Conservation (phyloP, 2,329 filamentous ascomycete species). For the Diaporthe velutina region DNA sequence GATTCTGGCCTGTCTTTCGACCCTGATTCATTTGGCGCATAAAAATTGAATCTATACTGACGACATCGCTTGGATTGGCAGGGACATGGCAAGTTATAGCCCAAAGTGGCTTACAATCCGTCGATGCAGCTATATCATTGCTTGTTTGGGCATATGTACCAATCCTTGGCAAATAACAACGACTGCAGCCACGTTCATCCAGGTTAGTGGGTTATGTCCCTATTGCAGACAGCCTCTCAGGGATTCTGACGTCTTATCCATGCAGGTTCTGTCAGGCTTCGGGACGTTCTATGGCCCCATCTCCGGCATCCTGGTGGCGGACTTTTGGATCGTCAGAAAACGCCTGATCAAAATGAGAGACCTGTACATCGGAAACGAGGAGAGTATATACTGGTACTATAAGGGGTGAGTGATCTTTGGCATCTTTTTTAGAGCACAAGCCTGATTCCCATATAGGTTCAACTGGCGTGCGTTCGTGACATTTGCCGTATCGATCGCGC, state of each 20-base stretch:
- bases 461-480: constrained; percentile 41
- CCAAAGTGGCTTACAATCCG: constrained; percentile 33
- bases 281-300: constrained; percentile 43
- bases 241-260: constrained; percentile 5
- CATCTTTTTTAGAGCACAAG: neutral
- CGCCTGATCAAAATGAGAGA: constrained; percentile 42
- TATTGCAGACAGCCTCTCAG: too few species aligned
- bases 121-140: constrained; percentile 31
- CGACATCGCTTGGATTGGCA: neutral
- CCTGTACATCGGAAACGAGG: constrained; percentile 40
- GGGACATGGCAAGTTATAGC: constrained; percentile 31
- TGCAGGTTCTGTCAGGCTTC: constrained; percentile 41
- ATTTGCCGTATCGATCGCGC: constrained; percentile 31
- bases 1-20: neutral
- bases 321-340: constrained; percentile 42
- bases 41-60: neutral
- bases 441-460: neutral
- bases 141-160: constrained; percentile 25
- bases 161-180: constrained; percentile 37
- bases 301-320: constrained; percentile 41
- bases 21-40: too few species aligned
- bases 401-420: constrained; percentile 7
- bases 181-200: constrained; percentile 33
- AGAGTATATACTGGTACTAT: constrained; percentile 43
- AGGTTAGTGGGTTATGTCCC: neutral